Conservation (phyloP, 352 stramenopile genomes). For the Phytophthora pisi region DNA sequence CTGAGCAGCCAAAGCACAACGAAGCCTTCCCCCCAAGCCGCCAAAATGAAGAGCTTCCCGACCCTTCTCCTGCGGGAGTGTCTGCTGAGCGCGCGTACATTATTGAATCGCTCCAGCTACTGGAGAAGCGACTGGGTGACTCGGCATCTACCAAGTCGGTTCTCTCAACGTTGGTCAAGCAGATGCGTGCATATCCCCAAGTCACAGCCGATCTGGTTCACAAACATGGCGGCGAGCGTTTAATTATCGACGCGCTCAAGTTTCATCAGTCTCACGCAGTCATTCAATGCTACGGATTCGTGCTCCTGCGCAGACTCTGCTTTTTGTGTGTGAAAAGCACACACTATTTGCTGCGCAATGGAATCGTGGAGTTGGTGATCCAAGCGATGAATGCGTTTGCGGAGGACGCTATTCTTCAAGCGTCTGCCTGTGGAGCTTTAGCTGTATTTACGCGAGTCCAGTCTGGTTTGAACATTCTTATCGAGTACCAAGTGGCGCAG, state of each 20-base stretch:
- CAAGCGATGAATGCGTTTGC: constrained; percentile 68
- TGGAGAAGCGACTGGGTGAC: constrained; percentile 50
- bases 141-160: constrained; percentile 59
- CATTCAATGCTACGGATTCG: constrained; percentile 83
- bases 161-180: constrained; percentile 75
- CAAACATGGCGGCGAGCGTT: constrained; percentile 44
- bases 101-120: constrained; percentile 51
- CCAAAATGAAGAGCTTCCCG: constrained; percentile 14
- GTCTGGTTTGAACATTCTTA: constrained; percentile 51
- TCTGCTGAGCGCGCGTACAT: constrained; percentile 52
- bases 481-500: constrained; percentile 60
- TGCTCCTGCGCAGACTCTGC: constrained; percentile 73
- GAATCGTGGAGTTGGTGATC: constrained; percentile 59
- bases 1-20: constrained; percentile 1
- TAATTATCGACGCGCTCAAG: constrained; percentile 64
- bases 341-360: constrained; percentile 53
- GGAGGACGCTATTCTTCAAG: constrained; percentile 83
- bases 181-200: constrained; percentile 77
- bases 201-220: constrained; percentile 69
- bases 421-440: constrained; percentile 72
- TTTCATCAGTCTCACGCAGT: constrained; percentile 69
- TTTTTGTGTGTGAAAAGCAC: constrained; percentile 74
- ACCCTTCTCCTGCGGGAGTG: background rate
- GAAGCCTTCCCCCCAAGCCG: background rate
- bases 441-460: constrained; percentile 74